A percentile compares a stretch with the other conserved stretches of the same genome.
These are phyloP conservation scores for Didymella exigua DNA, from an alignment of 2,329 filamentous ascomycete genomes.

Conservation along the genomic window DNA sequence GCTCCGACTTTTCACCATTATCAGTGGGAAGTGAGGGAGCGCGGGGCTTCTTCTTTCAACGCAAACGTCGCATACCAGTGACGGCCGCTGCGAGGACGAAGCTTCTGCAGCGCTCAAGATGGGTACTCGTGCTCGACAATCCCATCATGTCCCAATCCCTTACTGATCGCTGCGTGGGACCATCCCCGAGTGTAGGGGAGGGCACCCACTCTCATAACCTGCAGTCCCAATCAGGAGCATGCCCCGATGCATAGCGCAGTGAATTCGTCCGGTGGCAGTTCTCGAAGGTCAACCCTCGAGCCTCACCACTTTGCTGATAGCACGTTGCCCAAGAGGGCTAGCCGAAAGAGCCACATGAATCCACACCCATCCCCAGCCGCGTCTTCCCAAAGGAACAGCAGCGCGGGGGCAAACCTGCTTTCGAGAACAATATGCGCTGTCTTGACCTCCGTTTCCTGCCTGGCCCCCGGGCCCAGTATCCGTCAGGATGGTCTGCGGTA, in stretches of 20 bases:
- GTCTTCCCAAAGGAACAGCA: conserved; percentile 23
- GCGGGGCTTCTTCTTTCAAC: conserved; percentile 24
- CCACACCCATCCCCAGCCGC: conserved; percentile 26
- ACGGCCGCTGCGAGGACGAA: conserved; percentile 16
- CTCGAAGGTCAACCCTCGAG: conserved; percentile 30
- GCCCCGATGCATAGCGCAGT: conserved; percentile 41
- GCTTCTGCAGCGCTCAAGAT: conserved; percentile 5
- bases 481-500: conserved; percentile 8
- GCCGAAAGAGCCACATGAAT: conserved; percentile 28
- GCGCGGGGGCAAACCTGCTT: conserved; percentile 27
- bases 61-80: conserved; percentile 21
- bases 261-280: conserved; percentile 32
- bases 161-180: conserved; percentile 32
- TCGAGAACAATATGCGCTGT: conserved; percentile 33
- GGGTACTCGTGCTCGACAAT: conserved; percentile 5
- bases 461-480: conserved; percentile 12
- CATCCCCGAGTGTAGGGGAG: conserved; percentile 39
- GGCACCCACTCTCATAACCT: conserved; percentile 27
- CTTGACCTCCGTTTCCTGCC: conserved; percentile 14
- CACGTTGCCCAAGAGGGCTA: conserved; percentile 30
- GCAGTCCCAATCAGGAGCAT: conserved; percentile 36
- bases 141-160: conserved; percentile 14
- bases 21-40: conserved; percentile 22
- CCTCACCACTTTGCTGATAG: conserved; percentile 38
- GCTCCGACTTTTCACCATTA: conserved; percentile 13